Base-by-base conservation (phyloP, 495 filamentous ascomycete species). In the Glutinoglossum americanum region DNA sequence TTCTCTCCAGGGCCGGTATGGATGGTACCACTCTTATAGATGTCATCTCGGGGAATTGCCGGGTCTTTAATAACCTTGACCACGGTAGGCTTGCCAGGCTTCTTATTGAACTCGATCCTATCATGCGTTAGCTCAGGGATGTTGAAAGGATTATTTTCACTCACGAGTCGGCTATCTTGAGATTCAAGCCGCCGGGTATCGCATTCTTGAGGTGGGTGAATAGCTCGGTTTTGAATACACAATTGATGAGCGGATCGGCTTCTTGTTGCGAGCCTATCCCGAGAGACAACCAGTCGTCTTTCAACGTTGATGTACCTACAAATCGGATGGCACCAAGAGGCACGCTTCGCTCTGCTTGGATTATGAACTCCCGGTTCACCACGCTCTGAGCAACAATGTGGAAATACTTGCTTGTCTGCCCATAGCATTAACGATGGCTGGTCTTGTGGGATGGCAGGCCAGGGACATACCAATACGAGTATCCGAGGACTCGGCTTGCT, bases 241-340 rank as follows among this genome's bases (percentile, higher is more conserved):
- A 99, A 68, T 80, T 92, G 48, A 97, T 68, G 35, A 99, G 74
- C 7, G 90, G 88, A 69, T 99, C 93, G 0, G 93, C 75, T 65
- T 95, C 92, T 64, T 94, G 85, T 15, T 78, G 80, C 15, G 86
- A 89, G 35, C 89, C 89, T 45, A 93, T 76, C 3, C 90, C 84
- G 53, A 99, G 68, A 0, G 89, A 85, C 65, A 97, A 94, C 93
- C 93, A 99, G 69, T 97, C 93, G 62, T 99, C 93, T 61, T 83
- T 85, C 55, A 84, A 69, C 33, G 75, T 86, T 2, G 89, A 92
- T 10, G 80, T 72, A 63, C 86, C 77, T 61, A 96, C 74, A 62
- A 81, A 85, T 66, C 89, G 93, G 69, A 99, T 87, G 23, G 87
- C 79, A 21, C 88, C 87, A 26, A 97, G 62, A 0, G 88, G 80